Evolutionary conservation across 2,329 filamentous ascomycete genomes (phyloP), one percentile per base, ranked within the genome.

Genomic region (Hypoxylon sp.): DNA sequence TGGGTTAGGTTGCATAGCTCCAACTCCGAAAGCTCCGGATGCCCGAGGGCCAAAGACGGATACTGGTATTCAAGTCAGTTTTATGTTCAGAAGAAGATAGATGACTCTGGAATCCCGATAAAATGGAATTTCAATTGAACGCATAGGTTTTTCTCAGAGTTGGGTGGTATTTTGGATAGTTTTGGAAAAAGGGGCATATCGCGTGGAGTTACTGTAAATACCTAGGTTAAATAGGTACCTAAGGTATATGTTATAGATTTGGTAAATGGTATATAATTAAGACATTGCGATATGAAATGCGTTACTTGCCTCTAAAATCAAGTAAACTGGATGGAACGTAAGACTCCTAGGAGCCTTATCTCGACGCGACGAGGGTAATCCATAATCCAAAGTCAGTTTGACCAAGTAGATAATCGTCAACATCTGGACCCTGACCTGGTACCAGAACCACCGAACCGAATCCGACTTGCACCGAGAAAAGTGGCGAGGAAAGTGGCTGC

Each of bases 391-490:
- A 17, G 37, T 19, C 37, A 41, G 37, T 17, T 19, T 41, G n/a
- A 20, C 37, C 1, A 41, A 20, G n/a, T 20, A 19, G 37, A 41
- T 17, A 19, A 20, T 41, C 11, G 37, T 41, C 37, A 13, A 41
- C 37, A 7, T 41, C 37, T 20, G 8, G 37, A 17, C 26, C 22
- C 32, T n/a, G 46, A 34, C 30, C 10, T 34, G 13, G 30, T 32
- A 32, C 30, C 43, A 3, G 6, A 2, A 3, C 6, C 15, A 17
- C 20, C 44, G 24, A 37, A 44, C 28, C 50, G 50, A 59, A 61
- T 55, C 39, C 57, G 24, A 52, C 50, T 32, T 54, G 39, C 43
- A 44, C 32, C 34, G 6, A 28, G 48, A 50, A 37, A 32, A 59
- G 34, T 37, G 44, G 48, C 39, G 24, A 26, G 24, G 7, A 26